These are phyloP conservation scores for Pholiota adiposa DNA, from an alignment of 1,284 basidiomycete genomes.

Conservation along the genomic window DNA sequence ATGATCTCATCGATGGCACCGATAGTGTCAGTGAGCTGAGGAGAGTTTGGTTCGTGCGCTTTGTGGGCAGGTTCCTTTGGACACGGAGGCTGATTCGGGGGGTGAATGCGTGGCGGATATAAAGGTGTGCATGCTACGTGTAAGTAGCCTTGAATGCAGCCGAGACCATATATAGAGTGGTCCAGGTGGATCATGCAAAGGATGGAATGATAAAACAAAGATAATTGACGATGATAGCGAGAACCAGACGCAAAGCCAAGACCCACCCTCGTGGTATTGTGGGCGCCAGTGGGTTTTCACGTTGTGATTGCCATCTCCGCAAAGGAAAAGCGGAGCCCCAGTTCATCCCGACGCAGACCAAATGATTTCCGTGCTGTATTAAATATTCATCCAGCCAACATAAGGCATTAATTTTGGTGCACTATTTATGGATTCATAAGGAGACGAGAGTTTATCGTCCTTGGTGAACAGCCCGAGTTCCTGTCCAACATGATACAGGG, in stretches of 20 bases:
- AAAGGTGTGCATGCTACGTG: not conserved
- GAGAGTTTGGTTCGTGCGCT: not conserved
- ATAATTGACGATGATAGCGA: too few relatives aligned
- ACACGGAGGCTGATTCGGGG: not conserved
- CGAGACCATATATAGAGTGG: not conserved
- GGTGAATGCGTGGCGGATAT: not conserved
- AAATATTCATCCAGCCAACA: not conserved
- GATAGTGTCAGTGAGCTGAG: not conserved
- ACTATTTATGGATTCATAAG: not conserved
- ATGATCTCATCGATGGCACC: slow-evolving; percentile 2
- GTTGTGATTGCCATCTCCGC: not conserved
- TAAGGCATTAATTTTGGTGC: not conserved
- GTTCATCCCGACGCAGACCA: not conserved
- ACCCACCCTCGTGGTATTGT: too few relatives aligned
- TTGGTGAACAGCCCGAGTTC: too few relatives aligned
- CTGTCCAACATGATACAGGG: too few relatives aligned
- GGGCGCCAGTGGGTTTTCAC: too few relatives aligned
- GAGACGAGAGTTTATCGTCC: too few relatives aligned
- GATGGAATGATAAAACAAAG: not conserved
- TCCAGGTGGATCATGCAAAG: not conserved
- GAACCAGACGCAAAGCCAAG: too few relatives aligned
- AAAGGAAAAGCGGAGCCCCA: not conserved
- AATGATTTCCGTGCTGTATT: not conserved
- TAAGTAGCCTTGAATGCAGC: not conserved
- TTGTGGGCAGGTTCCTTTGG: not conserved